These are phyloP conservation scores for Phalaenopsis aphrodite DNA, from an alignment of 106 monocot genomes.

Conservation along the genomic window DNA sequence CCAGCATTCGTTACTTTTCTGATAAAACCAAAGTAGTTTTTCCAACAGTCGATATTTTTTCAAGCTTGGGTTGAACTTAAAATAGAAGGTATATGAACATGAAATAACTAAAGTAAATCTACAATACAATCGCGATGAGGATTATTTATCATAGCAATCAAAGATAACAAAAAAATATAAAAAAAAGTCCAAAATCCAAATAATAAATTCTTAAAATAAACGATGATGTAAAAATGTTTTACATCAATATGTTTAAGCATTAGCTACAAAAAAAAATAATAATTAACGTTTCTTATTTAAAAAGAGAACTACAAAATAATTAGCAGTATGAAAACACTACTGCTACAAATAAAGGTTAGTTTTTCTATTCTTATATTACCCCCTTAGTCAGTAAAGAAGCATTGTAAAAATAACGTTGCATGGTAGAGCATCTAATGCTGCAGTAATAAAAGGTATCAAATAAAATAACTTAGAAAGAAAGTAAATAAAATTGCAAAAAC, in stretches of 20 bases:
- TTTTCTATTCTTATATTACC: background rate
- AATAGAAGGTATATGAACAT: background rate
- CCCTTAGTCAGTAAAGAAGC: background rate
- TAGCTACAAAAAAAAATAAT: background rate
- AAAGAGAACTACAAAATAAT: background rate
- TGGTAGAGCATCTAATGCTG: background rate
- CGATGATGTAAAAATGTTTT: background rate
- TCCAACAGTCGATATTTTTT: too few species aligned
- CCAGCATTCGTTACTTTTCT: too few species aligned
- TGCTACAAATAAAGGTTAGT: background rate
- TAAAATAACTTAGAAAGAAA: background rate
- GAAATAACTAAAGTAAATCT: background rate
- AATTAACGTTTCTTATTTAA: background rate
- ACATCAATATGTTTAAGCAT: background rate
- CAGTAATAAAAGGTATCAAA: background rate
- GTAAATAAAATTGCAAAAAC: too few species aligned
- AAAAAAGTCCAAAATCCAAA: background rate
- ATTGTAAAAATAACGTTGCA: background rate
- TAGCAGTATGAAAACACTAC: background rate
- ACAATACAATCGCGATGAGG: background rate
- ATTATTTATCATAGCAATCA: background rate
- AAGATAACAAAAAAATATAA: background rate
- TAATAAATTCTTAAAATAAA: background rate
- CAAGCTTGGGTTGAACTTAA: background rate
- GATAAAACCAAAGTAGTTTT: too few species aligned